phyloP scores from a whole-genome alignment of 495 filamentous ascomycete species.

The Podospora appendiculata region DNA sequence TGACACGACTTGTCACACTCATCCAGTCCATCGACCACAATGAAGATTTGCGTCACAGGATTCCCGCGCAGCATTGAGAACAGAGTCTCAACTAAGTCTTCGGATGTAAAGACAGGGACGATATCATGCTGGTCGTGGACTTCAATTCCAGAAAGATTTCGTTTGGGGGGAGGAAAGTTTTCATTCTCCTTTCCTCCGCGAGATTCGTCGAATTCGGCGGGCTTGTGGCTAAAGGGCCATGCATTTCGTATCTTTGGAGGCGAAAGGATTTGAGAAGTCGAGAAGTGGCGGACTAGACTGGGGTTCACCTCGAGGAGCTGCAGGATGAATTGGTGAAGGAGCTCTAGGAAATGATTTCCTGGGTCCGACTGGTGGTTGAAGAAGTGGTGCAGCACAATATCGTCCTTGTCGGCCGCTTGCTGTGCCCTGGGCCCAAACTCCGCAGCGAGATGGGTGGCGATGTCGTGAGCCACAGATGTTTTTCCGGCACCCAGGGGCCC shows the following conservation, averaged over 20 bases:
- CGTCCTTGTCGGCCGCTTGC: not conserved
- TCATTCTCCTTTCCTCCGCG: not conserved
- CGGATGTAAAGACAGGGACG: not conserved
- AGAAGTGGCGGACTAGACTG: slow-evolving; percentile 2
- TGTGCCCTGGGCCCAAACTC: not conserved
- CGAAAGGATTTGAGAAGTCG: not conserved
- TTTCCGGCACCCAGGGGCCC: not conserved
- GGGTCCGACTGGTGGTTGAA: slow-evolving; percentile 6
- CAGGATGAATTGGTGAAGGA: slow-evolving; percentile 7
- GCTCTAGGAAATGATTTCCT: not conserved
- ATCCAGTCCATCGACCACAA: slow-evolving; percentile 3
- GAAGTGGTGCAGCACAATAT: slow-evolving; percentile 4
- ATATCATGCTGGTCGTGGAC: not conserved
- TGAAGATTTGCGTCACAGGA: not conserved
- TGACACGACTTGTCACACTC: slow-evolving; percentile 1
- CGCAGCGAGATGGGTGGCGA: not conserved
- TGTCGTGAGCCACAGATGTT: not conserved
- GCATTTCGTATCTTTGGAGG: not conserved
- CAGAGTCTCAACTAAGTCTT: not conserved
- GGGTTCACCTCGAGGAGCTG: slow-evolving; percentile 7
- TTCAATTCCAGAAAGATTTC: not conserved
- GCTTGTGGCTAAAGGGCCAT: not conserved
- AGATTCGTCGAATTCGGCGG: not conserved
- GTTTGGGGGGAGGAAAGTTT: not conserved
- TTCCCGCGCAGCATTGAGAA: slow-evolving; percentile 5